Conservation (phyloP, 495 filamentous ascomycete species). For the Aspergillus biplanus region DNA sequence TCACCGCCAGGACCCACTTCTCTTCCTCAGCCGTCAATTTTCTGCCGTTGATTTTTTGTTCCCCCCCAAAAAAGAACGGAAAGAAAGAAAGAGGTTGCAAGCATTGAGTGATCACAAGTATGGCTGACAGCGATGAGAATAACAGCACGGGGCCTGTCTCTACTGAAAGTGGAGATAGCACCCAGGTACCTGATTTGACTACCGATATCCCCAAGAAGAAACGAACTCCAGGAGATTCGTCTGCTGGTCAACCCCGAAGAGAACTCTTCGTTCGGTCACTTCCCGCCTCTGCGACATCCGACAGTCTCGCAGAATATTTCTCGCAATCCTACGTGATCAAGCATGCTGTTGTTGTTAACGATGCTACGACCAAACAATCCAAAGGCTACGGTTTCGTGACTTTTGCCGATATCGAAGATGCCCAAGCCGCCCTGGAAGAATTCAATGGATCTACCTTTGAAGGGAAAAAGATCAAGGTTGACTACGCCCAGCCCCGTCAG, state of each 20-base stretch:
- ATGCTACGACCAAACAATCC: conserved; percentile 78
- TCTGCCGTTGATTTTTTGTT: conserved; percentile 51
- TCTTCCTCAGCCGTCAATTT: conserved; percentile 29
- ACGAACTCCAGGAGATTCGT: conserved; percentile 24
- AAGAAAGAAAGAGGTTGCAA: conserved; percentile 13
- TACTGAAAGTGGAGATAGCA: conserved; percentile 25
- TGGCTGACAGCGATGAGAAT: conserved; percentile 34
- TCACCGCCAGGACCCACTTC: conserved; percentile 32
- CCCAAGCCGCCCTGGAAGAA: conserved; percentile 73
- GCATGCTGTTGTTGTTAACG: conserved; percentile 85
- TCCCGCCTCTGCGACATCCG: conserved; percentile 75
- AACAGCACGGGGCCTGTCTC: conserved; percentile 36
- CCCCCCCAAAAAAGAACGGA: conserved; percentile 26
- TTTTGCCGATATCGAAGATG: conserved; percentile 91
- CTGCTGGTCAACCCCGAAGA: conserved; percentile 50
- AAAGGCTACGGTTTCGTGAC: conserved; percentile 97
- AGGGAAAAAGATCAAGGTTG: conserved; percentile 80
- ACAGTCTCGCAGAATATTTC: conserved; percentile 82
- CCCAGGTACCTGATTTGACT: conserved; percentile 23
- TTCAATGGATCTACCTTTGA: conserved; percentile 73
- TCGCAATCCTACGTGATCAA: conserved; percentile 93
- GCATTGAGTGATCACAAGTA: conserved; percentile 14
- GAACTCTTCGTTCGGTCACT: conserved; percentile 92
- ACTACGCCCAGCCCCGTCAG: conserved; percentile 83
- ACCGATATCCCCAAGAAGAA: conserved; percentile 32